Base-by-base conservation (phyloP, 495 filamentous ascomycete species). In the Bathelium albidoporum region DNA sequence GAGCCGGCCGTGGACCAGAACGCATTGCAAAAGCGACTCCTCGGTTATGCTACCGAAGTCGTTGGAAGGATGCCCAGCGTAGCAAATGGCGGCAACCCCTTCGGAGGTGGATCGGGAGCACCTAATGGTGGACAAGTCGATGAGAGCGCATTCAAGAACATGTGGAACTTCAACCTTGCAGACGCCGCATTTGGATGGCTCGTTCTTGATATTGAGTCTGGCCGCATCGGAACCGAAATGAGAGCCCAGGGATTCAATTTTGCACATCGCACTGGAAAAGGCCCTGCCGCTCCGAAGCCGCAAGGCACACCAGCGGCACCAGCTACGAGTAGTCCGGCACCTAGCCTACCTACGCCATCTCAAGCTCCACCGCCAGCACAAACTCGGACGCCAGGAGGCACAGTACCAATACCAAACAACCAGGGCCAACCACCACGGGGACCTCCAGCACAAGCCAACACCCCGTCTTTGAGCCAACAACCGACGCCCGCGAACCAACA, bases 141-240 rank as follows among this genome's bases (percentile, higher is more conserved):
- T 70, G 94, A 99, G 77, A 96, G 92, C 66, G 94, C 94, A 0
- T 99, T 99, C 80, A 99, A 99, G 80, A 99, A 99, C 70, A 97
- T 97, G 95, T 99, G 94, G 94, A 99, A 99, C 77, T 99, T 99
- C 78, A 99, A 99, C 73, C 76, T 99, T 59, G 94, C 94, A 24
- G 94, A 99, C 77, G 94, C 94, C 39, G 95, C 94, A 14, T 99
- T 96, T 73, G 94, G 94, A 53, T 97, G 88, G 80, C 79, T 99
- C 59, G 91, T 97, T 18, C 77, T 99, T 63, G 94, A 99, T 69
- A 84, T 99, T 52, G 92, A 97, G 71, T 86, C 86, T 70, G 94
- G 94, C 26, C 82, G 95, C 45, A 99, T 99, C 68, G 94, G 91
- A 12, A 97, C 94, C 0, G 94, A 97, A 75, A 99, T 97, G 93